phyloP scores from a whole-genome alignment of 2,329 filamentous ascomycete genomes.

The Colletotrichum falcatum region DNA sequence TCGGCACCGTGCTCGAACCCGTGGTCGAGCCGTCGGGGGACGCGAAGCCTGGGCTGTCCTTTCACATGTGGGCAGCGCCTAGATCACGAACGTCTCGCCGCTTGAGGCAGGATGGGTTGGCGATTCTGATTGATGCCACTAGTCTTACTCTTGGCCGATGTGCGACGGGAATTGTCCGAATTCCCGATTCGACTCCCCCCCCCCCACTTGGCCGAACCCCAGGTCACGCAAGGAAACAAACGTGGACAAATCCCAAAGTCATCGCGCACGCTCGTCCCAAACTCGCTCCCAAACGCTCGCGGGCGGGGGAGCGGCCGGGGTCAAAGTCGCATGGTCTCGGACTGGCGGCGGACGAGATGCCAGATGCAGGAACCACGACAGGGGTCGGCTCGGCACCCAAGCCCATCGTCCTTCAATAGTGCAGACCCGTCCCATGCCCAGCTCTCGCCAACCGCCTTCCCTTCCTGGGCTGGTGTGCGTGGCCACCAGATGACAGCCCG shows the following conservation, averaged over 20 bases:
- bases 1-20: constrained; percentile 11
- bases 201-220: not conserved
- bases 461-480: constrained; percentile 1
- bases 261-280: not conserved
- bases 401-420: not conserved
- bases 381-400: constrained; percentile 35
- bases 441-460: constrained; percentile 22
- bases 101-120: constrained; percentile 8
- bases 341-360: constrained; percentile 37
- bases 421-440: not conserved
- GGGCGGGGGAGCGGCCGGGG: constrained; percentile 13
- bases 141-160: constrained; percentile 16
- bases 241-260: not conserved
- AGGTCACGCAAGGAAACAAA: not conserved
- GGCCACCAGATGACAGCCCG: not conserved
- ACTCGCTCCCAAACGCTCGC: not conserved
- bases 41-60: constrained; percentile 5
- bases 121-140: constrained; percentile 22
- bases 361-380: constrained; percentile 31
- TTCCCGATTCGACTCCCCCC: not conserved
- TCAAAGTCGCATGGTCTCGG: constrained; percentile 33
- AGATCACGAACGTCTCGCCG: constrained; percentile 3
- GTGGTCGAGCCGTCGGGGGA: constrained; percentile 5
- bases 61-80: not conserved
- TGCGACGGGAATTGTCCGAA: not conserved